Conservation (phyloP, 192 early-diverging fungal species). For the Coemansia sp. region DNA sequence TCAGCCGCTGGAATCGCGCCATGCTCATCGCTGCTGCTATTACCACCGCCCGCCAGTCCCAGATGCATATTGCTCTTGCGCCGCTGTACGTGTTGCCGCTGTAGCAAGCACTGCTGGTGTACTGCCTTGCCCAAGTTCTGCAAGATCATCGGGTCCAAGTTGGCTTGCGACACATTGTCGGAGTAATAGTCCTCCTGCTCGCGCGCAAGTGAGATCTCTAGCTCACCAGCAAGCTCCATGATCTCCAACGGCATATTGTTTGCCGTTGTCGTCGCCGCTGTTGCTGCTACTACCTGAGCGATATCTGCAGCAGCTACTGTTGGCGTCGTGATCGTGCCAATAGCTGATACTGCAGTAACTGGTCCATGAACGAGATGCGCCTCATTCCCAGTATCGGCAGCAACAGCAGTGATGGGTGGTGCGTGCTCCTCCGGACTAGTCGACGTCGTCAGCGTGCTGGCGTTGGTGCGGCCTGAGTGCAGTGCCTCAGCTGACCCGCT, state of each 20-base stretch:
- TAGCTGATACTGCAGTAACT: not conserved
- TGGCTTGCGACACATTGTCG: conserved; percentile 44
- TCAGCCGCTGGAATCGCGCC: conserved; percentile 12
- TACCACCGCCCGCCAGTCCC: conserved; percentile 27
- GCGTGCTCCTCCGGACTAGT: not conserved
- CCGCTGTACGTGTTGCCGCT: conserved; percentile 46
- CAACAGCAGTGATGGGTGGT: not conserved
- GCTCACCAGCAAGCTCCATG: conserved; percentile 54
- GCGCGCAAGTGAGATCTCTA: conserved; percentile 54
- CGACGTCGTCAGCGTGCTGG: conserved; percentile 34
- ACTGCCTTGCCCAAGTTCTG: conserved; percentile 51
- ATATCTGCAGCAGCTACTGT: conserved; percentile 6
- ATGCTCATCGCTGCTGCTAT: conserved; percentile 21
- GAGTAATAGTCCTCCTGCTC: conserved; percentile 57
- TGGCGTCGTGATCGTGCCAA: not conserved
- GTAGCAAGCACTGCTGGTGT: conserved; percentile 47
- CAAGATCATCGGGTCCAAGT: conserved; percentile 44
- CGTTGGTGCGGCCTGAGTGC: conserved; percentile 35
- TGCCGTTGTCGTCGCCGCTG: conserved; percentile 6
- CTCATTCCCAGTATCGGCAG: not conserved
- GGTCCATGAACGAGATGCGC: not conserved
- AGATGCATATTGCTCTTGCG: conserved; percentile 60
- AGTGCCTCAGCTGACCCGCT: conserved; percentile 1
- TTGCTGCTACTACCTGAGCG: not conserved
- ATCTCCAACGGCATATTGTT: conserved; percentile 50